These are phyloP conservation scores for Corinectria fuckeliana DNA, from an alignment of 2,329 filamentous ascomycete species.

Conservation along the genomic window DNA sequence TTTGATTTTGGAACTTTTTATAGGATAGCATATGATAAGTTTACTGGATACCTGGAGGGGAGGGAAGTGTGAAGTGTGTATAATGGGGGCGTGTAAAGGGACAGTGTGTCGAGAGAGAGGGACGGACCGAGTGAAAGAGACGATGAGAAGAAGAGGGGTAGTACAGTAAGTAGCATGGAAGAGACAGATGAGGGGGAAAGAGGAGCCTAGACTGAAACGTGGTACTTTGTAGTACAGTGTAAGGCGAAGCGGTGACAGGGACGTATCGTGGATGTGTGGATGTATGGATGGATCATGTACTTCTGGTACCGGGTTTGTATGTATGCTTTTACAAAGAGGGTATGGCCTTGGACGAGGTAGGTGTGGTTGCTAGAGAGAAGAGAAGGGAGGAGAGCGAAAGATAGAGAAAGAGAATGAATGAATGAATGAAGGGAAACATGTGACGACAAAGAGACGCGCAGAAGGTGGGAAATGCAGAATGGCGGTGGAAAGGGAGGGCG, in stretches of 20 bases:
- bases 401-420: too few species aligned
- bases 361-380: background rate
- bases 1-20: conserved; percentile 1
- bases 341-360: background rate
- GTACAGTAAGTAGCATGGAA: too few species aligned
- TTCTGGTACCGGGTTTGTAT: too few species aligned
- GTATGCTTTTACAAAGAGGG: conserved; percentile 14
- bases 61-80: background rate
- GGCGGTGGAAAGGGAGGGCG: too few species aligned
- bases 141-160: background rate
- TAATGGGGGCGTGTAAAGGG: background rate
- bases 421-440: too few species aligned
- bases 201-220: background rate
- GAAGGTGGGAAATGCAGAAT: too few species aligned
- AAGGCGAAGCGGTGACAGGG: conserved; percentile 1
- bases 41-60: background rate
- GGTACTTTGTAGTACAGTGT: background rate
- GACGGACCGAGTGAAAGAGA: background rate
- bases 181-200: background rate
- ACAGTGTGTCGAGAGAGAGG: background rate
- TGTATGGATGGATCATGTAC: background rate
- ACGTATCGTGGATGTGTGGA: background rate
- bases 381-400: background rate
- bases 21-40: background rate
- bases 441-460: too few species aligned